Evolutionary conservation across 371 early-diverging fungal genomes (phyloP).

Genomic region (Mortierella sp.): DNA sequence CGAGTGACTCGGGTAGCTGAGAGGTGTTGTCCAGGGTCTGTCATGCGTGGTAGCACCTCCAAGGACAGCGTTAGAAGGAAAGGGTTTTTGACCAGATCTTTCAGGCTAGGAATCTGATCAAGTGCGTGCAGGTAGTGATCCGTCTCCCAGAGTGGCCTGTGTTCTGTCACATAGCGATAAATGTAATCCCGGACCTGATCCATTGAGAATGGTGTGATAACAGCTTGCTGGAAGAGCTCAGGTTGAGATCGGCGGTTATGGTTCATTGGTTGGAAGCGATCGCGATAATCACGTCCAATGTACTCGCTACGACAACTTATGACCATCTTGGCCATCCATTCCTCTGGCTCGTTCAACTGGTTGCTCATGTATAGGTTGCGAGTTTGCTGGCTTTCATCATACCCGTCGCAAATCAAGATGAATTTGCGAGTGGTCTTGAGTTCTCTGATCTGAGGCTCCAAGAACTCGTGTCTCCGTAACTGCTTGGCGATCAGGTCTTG

Average conservation of each 20-base stretch:
- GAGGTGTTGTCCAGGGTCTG: not conserved
- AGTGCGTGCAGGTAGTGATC: not conserved
- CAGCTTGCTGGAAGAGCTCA: not conserved
- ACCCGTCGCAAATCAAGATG: constrained; percentile 1
- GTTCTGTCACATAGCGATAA: not conserved
- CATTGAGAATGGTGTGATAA: not conserved
- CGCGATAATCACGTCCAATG: not conserved
- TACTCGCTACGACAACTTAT: constrained; percentile 3
- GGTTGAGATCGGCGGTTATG: not conserved
- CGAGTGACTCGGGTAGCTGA: constrained; percentile 1
- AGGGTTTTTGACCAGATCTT: constrained; percentile 1
- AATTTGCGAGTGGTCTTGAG: not conserved
- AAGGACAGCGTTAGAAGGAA: not conserved
- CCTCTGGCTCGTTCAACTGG: not conserved
- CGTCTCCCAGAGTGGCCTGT: not conserved
- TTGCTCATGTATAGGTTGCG: constrained; percentile 3
- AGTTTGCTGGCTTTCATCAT: not conserved
- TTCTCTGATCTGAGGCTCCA: constrained; percentile 1
- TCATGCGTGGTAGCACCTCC: constrained; percentile 1
- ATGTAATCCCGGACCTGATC: not conserved
- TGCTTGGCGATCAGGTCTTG: constrained; percentile 1
- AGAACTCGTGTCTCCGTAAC: not conserved
- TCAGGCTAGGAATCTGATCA: not conserved
- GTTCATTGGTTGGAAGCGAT: constrained; percentile 1
- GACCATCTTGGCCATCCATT: constrained; percentile 1